phyloP scores from a whole-genome alignment of 345 rosid genomes.

The Viola odorata region DNA sequence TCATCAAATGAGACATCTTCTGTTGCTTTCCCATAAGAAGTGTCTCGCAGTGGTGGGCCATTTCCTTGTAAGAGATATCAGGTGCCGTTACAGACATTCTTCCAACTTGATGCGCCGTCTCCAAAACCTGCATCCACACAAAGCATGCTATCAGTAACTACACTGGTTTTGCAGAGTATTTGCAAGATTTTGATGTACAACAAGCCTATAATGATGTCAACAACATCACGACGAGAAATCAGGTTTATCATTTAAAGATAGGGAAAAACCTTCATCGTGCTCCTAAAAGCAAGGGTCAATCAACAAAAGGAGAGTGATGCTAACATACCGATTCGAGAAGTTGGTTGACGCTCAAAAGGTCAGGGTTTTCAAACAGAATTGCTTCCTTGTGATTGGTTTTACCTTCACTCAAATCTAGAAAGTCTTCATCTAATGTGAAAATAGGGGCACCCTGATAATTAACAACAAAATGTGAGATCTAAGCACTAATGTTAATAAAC shows the following conservation, averaged over 20 bases:
- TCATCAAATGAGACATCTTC: constrained; percentile 75
- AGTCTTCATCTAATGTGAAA: constrained; percentile 51
- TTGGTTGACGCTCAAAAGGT: constrained; percentile 62
- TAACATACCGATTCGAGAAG: constrained; percentile 73
- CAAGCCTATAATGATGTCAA: too few relatives aligned
- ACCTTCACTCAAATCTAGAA: constrained; percentile 41
- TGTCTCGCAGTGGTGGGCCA: constrained; percentile 78
- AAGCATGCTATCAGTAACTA: background rate
- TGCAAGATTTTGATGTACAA: too few relatives aligned
- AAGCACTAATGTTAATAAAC: constrained; percentile 9
- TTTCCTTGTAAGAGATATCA: constrained; percentile 75
- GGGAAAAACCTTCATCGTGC: background rate
- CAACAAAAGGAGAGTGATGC: background rate
- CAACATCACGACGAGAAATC: background rate
- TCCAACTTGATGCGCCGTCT: constrained; percentile 71
- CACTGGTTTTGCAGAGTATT: too few relatives aligned
- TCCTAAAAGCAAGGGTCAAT: background rate
- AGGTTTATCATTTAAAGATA: background rate
- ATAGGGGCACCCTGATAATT: constrained; percentile 34
- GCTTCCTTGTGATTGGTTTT: constrained; percentile 31
- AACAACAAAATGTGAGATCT: constrained; percentile 13
- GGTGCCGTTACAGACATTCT: constrained; percentile 69
- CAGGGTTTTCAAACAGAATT: constrained; percentile 26
- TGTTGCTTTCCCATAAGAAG: constrained; percentile 72
- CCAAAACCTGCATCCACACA: constrained; percentile 47